A percentile compares a stretch with the other conserved stretches of the same genome.
phyloP scores from a whole-genome alignment of 2,329 filamentous ascomycete species.

The Exophiala calicioides region DNA sequence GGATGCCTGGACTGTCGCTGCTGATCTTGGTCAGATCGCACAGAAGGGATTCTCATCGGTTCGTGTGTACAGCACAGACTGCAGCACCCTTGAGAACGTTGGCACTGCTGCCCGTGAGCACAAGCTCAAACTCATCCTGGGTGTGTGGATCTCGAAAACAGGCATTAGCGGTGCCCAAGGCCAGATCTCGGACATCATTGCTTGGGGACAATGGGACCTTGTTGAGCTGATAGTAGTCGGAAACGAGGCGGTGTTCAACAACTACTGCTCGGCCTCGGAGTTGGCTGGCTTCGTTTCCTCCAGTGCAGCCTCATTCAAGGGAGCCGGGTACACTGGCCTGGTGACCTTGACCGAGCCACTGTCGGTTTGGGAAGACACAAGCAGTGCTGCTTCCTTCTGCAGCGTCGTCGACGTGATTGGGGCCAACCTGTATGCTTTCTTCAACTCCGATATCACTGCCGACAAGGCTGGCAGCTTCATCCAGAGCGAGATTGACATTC shows the following conservation, averaged over 20 bases:
- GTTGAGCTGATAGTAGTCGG: constrained; percentile 81
- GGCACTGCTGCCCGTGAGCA: constrained; percentile 66
- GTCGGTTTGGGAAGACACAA: constrained; percentile 65
- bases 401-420: constrained; percentile 72
- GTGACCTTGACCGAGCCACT: constrained; percentile 87
- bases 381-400: constrained; percentile 61
- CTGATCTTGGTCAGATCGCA: constrained; percentile 65
- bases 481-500: constrained; percentile 68
- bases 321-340: constrained; percentile 69
- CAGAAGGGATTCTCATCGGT: constrained; percentile 66
- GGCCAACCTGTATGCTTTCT: constrained; percentile 92
- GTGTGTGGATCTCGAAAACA: constrained; percentile 75
- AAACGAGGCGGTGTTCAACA: constrained; percentile 86
- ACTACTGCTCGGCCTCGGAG: constrained; percentile 62
- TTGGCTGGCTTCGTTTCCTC: constrained; percentile 71
- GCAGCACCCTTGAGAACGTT: constrained; percentile 74
- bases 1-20: constrained; percentile 56
- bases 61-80: constrained; percentile 92
- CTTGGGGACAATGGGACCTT: constrained; percentile 72
- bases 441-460: constrained; percentile 71
- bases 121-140: constrained; percentile 78
- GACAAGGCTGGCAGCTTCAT: constrained; percentile 74
- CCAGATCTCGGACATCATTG: constrained; percentile 72
- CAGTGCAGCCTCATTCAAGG: constrained; percentile 63
- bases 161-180: constrained; percentile 64